Evolutionary conservation across 75 land plant species (phyloP), one percentile per base, ranked within the genome.

Genomic region (Picea sitchensis): DNA sequence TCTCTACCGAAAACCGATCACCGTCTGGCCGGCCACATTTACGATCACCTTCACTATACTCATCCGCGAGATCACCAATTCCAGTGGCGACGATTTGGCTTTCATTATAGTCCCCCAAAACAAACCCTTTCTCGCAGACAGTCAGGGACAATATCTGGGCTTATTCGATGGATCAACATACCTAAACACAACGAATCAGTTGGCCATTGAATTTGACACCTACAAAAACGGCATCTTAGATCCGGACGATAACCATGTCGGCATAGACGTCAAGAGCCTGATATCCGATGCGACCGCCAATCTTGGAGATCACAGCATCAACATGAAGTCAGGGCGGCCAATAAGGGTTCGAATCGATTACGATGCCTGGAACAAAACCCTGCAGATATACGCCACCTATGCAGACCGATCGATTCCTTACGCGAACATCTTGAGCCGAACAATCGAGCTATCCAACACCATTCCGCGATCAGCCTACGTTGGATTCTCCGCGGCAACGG

Each of bases 401-500:
- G 61, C 77, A 57, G 77, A 41, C 1, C 41, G 76, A 2, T 9
- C 77, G 31, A 44, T 6, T 41, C 63, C n/a, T 58, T 79, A 31
- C 34, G 30, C 14, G 34, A 82, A 64, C 14, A 26, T 82, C 23
- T 51, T 87, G 2, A 67, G 64, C 64, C 81, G 78, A 18, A 30
- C 79, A 5, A 76, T 87, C 60, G 78, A 65, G 76, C 64, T 88
- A 71, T 5, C 65, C 58, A 75, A 82, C 11, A 56, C 21, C 2
- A 73, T 84, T 58, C 84, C 78, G 5, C 54, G 54, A 0, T 13
- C 65, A 1, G 83, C 80, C 67, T 88, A 78, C 38, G 86, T 84
- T 14, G 89, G 89, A 13, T 88, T 88, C 68, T 73, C 87, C 3
- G 86, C 80, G 15, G 60, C 89, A 0, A 77, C 84, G 7, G 89